Base-by-base conservation (phyloP, 2,329 filamentous ascomycete species). In the Colletotrichum acutatum region DNA sequence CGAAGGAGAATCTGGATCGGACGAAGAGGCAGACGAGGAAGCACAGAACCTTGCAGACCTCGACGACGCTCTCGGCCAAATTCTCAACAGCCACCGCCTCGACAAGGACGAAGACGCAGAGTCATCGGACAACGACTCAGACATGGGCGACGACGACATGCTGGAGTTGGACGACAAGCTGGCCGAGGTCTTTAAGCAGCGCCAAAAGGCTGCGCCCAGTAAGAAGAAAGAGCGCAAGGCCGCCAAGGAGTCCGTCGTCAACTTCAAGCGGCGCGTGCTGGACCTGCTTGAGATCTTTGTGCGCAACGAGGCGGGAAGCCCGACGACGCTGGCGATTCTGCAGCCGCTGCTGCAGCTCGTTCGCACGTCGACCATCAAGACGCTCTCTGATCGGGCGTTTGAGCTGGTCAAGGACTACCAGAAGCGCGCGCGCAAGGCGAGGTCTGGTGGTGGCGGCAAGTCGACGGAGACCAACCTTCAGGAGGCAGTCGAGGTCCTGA, bases 91-190 rank as follows among this genome's bases (percentile, higher is more conserved):
- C 66, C 92, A 93, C 73, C 84, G 86, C 8, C 83, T 90, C 26
- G 89, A 92, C 79, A 89, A 91, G 66, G 89, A 91, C 74, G 83
- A 82, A 19, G 85, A 87, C 1, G 88, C 88, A 1, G 88, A 88
- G 3, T 86, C 86, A 1, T 89, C 87, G 1, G 90, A 90, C 34
- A 89, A 89, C 11, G 93, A 93, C 72, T 91, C 90, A 3, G 94
- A 98, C 82, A 98, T 99, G 95, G 93, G 95, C 74, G 96, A 98
- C 83, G 95, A 96, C 22, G 93, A 98, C 80, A 98, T 98, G 97
- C 92, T 98, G 84, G 92, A 92, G 4, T 86, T 98, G 19, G 96
- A 98, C 78, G 89, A 90, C 12, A 93, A 96, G 79, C 90, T 99
- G 4, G 90, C 92, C 63, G 94, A 94, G 75, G 94, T 98, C 74